Evolutionary conservation across 192 early-diverging fungal genomes (phyloP), one percentile per base, ranked within the genome.

Genomic region (Rhizoclosmatium sp.): DNA sequence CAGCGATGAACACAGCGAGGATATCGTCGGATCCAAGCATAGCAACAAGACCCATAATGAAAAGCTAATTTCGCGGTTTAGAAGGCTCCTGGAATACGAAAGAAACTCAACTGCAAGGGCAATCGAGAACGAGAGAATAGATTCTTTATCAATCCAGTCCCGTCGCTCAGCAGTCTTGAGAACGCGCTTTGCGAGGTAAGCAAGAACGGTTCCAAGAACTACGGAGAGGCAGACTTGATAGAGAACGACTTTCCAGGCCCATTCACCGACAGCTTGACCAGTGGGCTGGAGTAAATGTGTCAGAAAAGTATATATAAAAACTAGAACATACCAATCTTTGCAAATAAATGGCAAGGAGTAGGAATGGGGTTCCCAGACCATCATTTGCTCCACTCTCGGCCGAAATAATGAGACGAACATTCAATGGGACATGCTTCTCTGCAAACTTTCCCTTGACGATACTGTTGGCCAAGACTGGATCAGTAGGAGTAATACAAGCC

Each of bases 361-460:
- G 76, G 70, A 97, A 94, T 12, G 96, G 95, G 45, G 93, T 90
- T 0, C 91, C 95, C 59, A 95, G 87, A 19, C 93, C 96, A 82
- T 97, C 96, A 81, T 97, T 98, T 69, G 93, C 94, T 23, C 90
- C 95, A 79, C 93, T 92, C 75, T 82, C 80, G 16, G 76, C 82
- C 4, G 78, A 71, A 14, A 84, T 56, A 40, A 89, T 58, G 12
- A 61, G 51, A 4, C 82, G 82, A 0, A 90, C 69, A 59, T 69
- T 88, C 69, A 90, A 72, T 0, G 95, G 92, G 7, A 98, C 93
- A 81, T 96, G 91, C 59, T 92, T 90, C 79, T 97, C 96, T 21
- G 97, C 96, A 87, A 97, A 99, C 48, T 91, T 86, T 42, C 97
- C 97, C 80, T 95, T 95, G 23, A 99, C 93, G 4, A 99, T 94